Conservation (phyloP, 441 rosid genomes). For the Aleurites moluccanus region DNA sequence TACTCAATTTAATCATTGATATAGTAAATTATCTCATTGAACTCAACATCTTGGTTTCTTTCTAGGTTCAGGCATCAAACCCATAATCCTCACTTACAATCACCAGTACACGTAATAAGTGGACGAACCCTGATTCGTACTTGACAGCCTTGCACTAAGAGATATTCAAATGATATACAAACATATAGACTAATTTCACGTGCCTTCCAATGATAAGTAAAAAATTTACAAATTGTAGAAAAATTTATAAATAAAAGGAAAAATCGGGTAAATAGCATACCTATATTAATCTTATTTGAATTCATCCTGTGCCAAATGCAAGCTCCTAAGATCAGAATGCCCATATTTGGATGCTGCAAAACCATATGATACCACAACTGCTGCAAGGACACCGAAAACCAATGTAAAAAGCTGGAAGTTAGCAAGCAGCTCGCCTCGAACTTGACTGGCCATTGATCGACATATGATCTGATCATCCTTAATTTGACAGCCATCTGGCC, state of each 20-base stretch:
- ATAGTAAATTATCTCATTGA: neutral
- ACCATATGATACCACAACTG: slow-evolving; percentile 55
- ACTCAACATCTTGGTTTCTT: neutral
- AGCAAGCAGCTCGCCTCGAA: slow-evolving; percentile 85
- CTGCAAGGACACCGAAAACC: slow-evolving; percentile 60
- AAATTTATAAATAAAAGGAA: neutral
- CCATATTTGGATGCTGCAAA: slow-evolving; percentile 62
- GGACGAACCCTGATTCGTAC: neutral
- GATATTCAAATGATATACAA: neutral
- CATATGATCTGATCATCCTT: slow-evolving; percentile 51
- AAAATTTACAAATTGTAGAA: neutral
- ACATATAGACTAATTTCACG: neutral
- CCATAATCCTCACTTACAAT: neutral
- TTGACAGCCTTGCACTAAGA: neutral
- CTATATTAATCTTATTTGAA: slow-evolving; percentile 20
- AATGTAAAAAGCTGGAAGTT: slow-evolving; percentile 76
- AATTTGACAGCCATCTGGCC: slow-evolving; percentile 77
- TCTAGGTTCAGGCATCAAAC: neutral
- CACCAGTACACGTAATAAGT: neutral
- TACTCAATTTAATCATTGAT: neutral
- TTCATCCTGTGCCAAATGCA: slow-evolving; percentile 26
- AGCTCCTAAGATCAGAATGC: slow-evolving; percentile 32
- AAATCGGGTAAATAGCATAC: neutral
- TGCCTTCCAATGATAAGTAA: neutral
- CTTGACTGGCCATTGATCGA: slow-evolving; percentile 48